phyloP scores from a whole-genome alignment of 148 eudicot genomes.

The Fagopyrum esculentum region DNA sequence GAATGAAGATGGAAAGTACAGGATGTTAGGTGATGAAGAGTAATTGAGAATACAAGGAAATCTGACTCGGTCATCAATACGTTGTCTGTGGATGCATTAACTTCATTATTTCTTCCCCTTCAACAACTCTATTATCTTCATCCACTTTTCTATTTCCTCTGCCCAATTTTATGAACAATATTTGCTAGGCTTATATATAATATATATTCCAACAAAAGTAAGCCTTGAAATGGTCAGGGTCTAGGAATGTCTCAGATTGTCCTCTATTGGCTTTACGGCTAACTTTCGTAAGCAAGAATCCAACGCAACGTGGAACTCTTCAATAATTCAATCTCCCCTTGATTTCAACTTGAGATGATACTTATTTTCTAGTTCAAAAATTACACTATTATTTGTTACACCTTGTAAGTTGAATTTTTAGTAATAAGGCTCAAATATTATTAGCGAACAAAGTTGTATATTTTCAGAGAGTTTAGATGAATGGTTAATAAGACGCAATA shows the following conservation, averaged over 20 bases:
- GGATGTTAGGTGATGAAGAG: not conserved
- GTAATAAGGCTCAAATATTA: not conserved
- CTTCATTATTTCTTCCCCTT: not conserved
- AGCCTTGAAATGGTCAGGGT: not conserved
- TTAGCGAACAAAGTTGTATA: too few species aligned
- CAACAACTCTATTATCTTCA: not conserved
- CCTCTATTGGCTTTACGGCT: not conserved
- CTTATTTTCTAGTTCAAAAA: not conserved
- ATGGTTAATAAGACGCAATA: too few species aligned
- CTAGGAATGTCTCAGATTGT: not conserved
- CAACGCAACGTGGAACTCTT: not conserved
- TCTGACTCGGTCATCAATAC: not conserved
- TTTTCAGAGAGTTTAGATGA: too few species aligned
- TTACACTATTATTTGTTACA: too few species aligned
- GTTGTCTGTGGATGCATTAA: conserved; percentile 2
- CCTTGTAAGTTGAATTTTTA: not conserved
- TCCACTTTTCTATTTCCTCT: not conserved
- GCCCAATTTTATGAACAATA: not conserved
- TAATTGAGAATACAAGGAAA: not conserved
- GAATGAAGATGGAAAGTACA: not conserved
- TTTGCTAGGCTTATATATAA: not conserved
- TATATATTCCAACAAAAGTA: not conserved
- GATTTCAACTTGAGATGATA: not conserved
- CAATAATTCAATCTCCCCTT: not conserved
- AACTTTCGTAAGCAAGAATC: not conserved